Base-by-base conservation (phyloP, 176 grass and related monocot genomes). In the Musa troglodytarum region DNA sequence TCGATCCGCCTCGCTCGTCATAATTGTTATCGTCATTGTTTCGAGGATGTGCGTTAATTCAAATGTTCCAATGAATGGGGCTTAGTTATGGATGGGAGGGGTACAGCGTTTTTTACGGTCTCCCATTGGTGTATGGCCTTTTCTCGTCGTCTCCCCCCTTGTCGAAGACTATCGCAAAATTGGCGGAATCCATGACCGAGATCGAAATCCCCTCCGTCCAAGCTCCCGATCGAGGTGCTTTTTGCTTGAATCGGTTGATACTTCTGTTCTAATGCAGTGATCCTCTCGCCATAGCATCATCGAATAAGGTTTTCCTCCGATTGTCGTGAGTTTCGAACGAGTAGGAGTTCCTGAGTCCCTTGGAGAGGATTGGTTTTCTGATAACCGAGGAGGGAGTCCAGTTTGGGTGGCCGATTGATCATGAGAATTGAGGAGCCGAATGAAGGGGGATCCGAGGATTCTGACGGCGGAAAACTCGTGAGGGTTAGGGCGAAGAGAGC, bases 201-300 rank as follows among this genome's bases (percentile, higher is more conserved):
- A 22, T 52, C 34, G 74, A 24, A 8, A 16, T 23, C 59, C 20
- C 7, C 57, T 65, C 3, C 2, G 49, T 50, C 20, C 19, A 17
- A 64, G 74, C 59, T 77, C 1, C 15, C 59, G 59, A 64, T 77
- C 56, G 59, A 65, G 74, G 74, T 77, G 52, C 20, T 4, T 77
- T 64, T 65, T 19, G 74, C 49, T 16, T 64, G 43, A 64, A 52
- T 77, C 43, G 34, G n/a, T 65, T 52, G 13, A 25, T 20, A 9
- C 8, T 76, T n/a, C 11, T 22, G n/a, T 77, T 65, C 49, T 23
- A 24, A 51, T 22, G 49, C 12, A 28, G 3, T 17, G 17, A 43
- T 50, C 29, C 2, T 34, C 29, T 3, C 29, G 3, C 29, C 29
- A 34, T 34, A 34, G 3, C 29, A 34, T 43, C 34, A 43, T 43